phyloP scores from a whole-genome alignment of 129 eudicot genomes.

The Solidago caesia region DNA sequence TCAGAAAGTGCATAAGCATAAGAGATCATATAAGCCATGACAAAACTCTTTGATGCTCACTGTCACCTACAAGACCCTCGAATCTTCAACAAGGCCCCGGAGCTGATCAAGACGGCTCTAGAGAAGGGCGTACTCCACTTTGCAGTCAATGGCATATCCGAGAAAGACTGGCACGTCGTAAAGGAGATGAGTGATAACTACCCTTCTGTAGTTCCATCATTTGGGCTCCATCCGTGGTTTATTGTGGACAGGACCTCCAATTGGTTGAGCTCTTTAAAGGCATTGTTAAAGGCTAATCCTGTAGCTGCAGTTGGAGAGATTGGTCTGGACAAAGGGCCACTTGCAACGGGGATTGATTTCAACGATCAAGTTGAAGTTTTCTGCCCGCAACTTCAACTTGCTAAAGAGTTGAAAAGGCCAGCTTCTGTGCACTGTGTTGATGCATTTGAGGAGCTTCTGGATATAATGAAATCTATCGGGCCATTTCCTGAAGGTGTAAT shows the following conservation, averaged over 20 bases:
- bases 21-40: conserved; percentile 29
- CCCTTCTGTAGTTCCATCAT: conserved; percentile 61
- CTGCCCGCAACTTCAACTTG: conserved; percentile 74
- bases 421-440: conserved; percentile 93
- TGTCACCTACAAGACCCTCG: conserved; percentile 87
- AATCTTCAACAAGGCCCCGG: conserved; percentile 43
- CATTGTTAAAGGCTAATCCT: conserved; percentile 52
- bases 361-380: conserved; percentile 63
- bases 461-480: conserved; percentile 57
- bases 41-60: conserved; percentile 84
- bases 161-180: conserved; percentile 77
- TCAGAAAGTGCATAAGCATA: neutral
- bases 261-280: conserved; percentile 56
- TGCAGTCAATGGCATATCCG: conserved; percentile 73
- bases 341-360: conserved; percentile 57
- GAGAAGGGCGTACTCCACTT: conserved; percentile 56
- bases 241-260: conserved; percentile 49
- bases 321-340: conserved; percentile 77
- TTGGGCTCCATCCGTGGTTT: conserved; percentile 84
- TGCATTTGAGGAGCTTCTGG: conserved; percentile 84
- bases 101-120: conserved; percentile 51
- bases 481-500: conserved; percentile 87
- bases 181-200: conserved; percentile 57
- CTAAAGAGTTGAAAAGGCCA: conserved; percentile 77
- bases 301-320: conserved; percentile 90